These are phyloP conservation scores for Citrullus colocynthis DNA, from an alignment of 306 rosid species.

Conservation along the genomic window DNA sequence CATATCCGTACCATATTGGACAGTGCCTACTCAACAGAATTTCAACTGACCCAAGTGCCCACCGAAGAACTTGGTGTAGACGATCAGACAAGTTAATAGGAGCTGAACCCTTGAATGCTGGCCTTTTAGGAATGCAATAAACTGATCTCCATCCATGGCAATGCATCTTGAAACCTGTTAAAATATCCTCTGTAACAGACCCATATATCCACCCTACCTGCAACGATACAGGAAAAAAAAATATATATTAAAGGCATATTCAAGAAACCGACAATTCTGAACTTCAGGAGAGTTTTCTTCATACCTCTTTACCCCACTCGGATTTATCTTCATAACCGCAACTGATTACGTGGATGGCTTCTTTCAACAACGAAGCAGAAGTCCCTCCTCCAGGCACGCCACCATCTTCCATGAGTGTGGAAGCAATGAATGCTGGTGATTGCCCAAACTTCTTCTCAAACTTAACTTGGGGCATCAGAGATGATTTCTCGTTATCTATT, in stretches of 20 bases:
- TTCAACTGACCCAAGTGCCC: conserved; percentile 96
- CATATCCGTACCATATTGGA: conserved; percentile 89
- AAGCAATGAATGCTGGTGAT: conserved; percentile 57
- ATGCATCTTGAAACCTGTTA: conserved; percentile 92
- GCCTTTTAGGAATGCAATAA: conserved; percentile 79
- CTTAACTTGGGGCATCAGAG: conserved; percentile 54
- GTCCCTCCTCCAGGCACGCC: conserved; percentile 51
- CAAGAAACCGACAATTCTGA: not conserved
- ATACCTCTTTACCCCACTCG: conserved; percentile 93
- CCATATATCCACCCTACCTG: conserved; percentile 99
- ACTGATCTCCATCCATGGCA: conserved; percentile 96
- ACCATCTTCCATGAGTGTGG: conserved; percentile 69
- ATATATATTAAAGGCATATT: not conserved
- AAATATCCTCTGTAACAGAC: conserved; percentile 84
- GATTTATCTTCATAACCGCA: conserved; percentile 95
- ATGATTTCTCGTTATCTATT: conserved; percentile 57
- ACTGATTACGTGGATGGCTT: conserved; percentile 87
- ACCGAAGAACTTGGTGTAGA: conserved; percentile 82
- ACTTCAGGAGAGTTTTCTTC: not conserved
- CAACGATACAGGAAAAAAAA: not conserved
- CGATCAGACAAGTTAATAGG: conserved; percentile 86
- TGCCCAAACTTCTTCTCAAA: conserved; percentile 85
- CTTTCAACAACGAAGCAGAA: conserved; percentile 78
- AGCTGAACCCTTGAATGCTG: conserved; percentile 94
- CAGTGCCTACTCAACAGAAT: conserved; percentile 73